A percentile compares a stretch with the other conserved stretches of the same genome.
Evolutionary conservation across 495 filamentous ascomycete genomes (phyloP).

Genomic region (Platismatia glauca): DNA sequence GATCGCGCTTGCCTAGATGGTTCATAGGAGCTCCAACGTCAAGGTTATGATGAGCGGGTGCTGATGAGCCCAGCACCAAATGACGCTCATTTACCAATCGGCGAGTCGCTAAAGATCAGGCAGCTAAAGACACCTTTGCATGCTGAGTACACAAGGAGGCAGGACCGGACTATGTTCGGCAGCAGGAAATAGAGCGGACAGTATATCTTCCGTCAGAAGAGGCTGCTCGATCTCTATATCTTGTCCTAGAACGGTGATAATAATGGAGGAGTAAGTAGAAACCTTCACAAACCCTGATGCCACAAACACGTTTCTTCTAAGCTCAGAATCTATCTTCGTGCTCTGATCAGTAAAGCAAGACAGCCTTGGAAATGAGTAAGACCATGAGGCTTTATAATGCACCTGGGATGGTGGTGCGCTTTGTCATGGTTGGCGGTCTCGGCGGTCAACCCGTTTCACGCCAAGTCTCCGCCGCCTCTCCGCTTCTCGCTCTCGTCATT

Average conservation of each 20-base stretch:
- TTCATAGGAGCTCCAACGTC: no score
- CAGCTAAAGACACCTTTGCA: neutral
- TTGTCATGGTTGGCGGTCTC: constrained; percentile 12
- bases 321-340: neutral
- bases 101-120: no score
- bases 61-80: no score
- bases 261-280: neutral
- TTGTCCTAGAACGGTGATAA: neutral
- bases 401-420: neutral
- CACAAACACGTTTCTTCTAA: no score
- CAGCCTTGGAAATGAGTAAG: neutral
- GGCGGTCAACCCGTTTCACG: neutral
- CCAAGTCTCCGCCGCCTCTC: constrained; percentile 5
- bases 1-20: no score
- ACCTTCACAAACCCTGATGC: neutral
- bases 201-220: neutral
- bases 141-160: no score
- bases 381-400: neutral
- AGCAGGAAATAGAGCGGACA: neutral
- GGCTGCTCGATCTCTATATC: neutral
- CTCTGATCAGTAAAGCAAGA: neutral
- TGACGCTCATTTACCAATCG: no score
- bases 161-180: no score
- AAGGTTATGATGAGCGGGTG: no score
- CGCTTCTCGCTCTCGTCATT: constrained; percentile 1